A percentile compares a stretch with the other conserved stretches of the same genome.
phyloP scores from a whole-genome alignment of 2,329 filamentous ascomycete species.

The Fusarium sarcochroum region DNA sequence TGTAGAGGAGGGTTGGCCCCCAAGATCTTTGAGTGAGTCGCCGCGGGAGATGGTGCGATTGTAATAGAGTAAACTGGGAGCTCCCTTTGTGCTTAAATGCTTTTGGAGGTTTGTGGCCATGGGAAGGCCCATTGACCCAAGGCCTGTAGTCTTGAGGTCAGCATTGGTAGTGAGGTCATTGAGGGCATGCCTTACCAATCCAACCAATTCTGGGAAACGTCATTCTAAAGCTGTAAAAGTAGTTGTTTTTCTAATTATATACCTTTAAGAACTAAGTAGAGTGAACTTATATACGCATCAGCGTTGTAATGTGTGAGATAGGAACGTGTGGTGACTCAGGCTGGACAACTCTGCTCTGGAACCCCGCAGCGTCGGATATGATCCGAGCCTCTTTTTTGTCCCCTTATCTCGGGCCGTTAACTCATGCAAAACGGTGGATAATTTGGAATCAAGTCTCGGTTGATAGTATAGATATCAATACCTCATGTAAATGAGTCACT shows the following conservation, averaged over 20 bases:
- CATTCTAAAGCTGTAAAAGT: constrained; percentile 2
- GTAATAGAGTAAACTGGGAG: constrained; percentile 55
- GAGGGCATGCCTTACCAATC: constrained; percentile 6
- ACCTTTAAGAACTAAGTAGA: no score
- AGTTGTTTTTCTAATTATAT: no score
- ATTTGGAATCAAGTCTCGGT: no score
- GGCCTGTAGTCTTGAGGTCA: constrained; percentile 49
- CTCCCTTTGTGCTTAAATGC: constrained; percentile 49
- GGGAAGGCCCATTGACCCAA: constrained; percentile 65
- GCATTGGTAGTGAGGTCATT: rapidly evolving
- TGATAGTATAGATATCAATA: no score
- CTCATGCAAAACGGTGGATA: no score
- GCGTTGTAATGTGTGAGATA: not conserved
- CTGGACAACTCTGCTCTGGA: not conserved
- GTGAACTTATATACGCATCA: no score
- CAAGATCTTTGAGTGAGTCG: constrained; percentile 47
- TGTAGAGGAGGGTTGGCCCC: constrained; percentile 44
- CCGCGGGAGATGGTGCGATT: constrained; percentile 65
- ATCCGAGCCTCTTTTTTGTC: not conserved
- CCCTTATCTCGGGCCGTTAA: not conserved
- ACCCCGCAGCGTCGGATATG: constrained; percentile 15
- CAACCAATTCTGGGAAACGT: constrained; percentile 22
- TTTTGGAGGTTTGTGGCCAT: constrained; percentile 66
- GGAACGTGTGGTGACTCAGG: not conserved
- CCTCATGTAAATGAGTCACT: no score